Evolutionary conservation across 495 filamentous ascomycete genomes (phyloP), one percentile per base, ranked within the genome.

Genomic region (Trichocladium antarcticum): DNA sequence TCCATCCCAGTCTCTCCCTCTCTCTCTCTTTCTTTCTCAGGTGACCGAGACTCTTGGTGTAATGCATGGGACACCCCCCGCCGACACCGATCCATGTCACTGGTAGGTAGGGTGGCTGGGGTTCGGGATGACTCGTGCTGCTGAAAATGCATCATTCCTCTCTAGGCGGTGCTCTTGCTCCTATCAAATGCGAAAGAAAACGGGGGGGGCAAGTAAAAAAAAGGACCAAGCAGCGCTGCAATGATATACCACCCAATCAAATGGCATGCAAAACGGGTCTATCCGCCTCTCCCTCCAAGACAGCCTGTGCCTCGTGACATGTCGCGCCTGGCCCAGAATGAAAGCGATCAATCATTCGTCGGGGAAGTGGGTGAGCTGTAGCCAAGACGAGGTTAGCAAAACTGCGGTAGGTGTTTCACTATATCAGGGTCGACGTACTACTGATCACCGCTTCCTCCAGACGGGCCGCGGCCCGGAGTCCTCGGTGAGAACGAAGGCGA

Each of bases 401-500:
- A 16, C 17, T 21, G 35, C 19, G 12, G 2, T 37, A 20, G 6
- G 9, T 6, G 15, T 6, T 37, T 7, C 5, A 12, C 3, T 8
- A 38, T 6, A 39, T 32, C 24, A 31, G 6, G 6, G 16, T n/a
- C n/a, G 19, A 60, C 65, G 54, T 50, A 69, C 64, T 68, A 68
- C 49, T 63, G 61, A 50, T 63, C 60, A 37, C 60, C 57, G 40
- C 45, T 58, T 32, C 57, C 50, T 17, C 63, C 66, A 39, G 58
- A 52, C 39, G 58, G 45, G 36, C 53, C 58, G 31, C 57, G 61
- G 14, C 63, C 65, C 36, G 69, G 69, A 34, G 67, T 68, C 37
- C 68, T 66, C 11, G 68, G 68, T 21, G 67, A 67, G 54, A 68
- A 73, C 17, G 62, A 62, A 24, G 71, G 70, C 37, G 68, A 71